phyloP scores from a whole-genome alignment of 1,284 basidiomycete species.

The Naganishia cerealis region DNA sequence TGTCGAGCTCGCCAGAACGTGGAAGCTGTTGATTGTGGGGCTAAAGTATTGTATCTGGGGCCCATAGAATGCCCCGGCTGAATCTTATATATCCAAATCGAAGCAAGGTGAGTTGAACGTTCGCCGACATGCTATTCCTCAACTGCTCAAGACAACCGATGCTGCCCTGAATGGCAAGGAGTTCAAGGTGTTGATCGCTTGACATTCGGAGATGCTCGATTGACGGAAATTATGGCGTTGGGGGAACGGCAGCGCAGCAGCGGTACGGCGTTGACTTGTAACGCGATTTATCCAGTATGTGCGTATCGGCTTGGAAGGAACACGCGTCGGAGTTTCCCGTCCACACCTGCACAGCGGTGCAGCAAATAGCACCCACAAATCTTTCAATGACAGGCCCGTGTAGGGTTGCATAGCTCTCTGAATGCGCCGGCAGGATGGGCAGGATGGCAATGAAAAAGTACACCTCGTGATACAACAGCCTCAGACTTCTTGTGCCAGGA shows the following conservation, averaged over 20 bases:
- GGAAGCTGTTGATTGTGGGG: slow-evolving; percentile 14
- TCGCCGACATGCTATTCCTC: not conserved
- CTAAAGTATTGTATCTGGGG: slow-evolving; percentile 2
- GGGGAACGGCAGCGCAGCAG: not conserved
- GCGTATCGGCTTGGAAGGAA: not conserved
- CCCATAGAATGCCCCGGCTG: slow-evolving; percentile 1
- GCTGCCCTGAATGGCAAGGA: slow-evolving; percentile 3
- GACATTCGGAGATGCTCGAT: slow-evolving; percentile 1
- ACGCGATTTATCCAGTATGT: not conserved
- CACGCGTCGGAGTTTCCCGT: not conserved
- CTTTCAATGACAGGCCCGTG: too few species aligned
- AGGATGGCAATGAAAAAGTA: too few species aligned
- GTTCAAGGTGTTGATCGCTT: not conserved
- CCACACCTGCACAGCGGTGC: not conserved
- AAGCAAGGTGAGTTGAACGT: not conserved
- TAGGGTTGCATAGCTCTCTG: too few species aligned
- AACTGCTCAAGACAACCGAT: not conserved
- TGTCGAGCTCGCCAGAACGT: not conserved
- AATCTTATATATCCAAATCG: slow-evolving; percentile 20
- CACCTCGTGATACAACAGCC: too few species aligned
- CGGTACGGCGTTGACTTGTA: not conserved
- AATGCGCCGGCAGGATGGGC: too few species aligned
- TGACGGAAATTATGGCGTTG: slow-evolving; percentile 4
- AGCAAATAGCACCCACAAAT: not conserved
- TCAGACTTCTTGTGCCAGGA: too few species aligned